Percentiles rank a stretch among this genome's conserved stretches.
phyloP scores from a whole-genome alignment of 23 red algal species.

The Chondrus crispus region DNA sequence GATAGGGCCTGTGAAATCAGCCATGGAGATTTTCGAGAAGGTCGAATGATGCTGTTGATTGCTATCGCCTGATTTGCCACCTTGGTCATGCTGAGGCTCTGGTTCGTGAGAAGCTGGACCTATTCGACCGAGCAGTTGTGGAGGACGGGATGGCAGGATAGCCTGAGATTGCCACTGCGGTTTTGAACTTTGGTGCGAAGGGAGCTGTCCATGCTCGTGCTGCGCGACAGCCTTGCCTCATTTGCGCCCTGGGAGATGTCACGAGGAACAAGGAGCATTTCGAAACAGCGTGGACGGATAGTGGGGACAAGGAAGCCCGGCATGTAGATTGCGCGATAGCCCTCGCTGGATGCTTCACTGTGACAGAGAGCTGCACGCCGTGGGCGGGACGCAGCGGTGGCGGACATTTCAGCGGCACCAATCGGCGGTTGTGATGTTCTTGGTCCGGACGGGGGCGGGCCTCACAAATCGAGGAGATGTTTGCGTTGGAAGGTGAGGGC shows the following conservation, averaged over 20 bases:
- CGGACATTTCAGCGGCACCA: too few relatives aligned
- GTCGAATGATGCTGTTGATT: slow-evolving; percentile 90
- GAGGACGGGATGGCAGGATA: slow-evolving; percentile 27
- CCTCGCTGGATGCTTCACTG: too few relatives aligned
- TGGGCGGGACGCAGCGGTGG: too few relatives aligned
- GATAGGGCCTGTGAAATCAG: slow-evolving; percentile 87
- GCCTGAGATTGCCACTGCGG: neutral
- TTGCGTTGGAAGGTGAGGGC: too few relatives aligned
- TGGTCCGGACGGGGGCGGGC: too few relatives aligned
- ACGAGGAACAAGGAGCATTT: slow-evolving; percentile 54
- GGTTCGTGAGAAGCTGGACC: slow-evolving; percentile 60
- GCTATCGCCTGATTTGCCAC: slow-evolving; percentile 88
- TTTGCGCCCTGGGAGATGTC: slow-evolving; percentile 89
- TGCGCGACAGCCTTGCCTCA: slow-evolving; percentile 66
- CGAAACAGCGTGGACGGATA: slow-evolving; percentile 78
- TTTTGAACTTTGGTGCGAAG: neutral
- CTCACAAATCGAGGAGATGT: too few relatives aligned
- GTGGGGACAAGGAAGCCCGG: slow-evolving; percentile 69
- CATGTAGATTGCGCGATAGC: too few relatives aligned
- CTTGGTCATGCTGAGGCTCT: slow-evolving; percentile 63
- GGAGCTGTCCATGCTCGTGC: slow-evolving; percentile 31
- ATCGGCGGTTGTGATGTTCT: too few relatives aligned
- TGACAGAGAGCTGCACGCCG: too few relatives aligned
- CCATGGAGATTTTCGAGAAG: slow-evolving; percentile 86
- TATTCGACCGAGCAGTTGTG: slow-evolving; percentile 40